Evolutionary conservation across 2,329 filamentous ascomycete species (phyloP).

Genomic region (Monosporascus sp.): DNA sequence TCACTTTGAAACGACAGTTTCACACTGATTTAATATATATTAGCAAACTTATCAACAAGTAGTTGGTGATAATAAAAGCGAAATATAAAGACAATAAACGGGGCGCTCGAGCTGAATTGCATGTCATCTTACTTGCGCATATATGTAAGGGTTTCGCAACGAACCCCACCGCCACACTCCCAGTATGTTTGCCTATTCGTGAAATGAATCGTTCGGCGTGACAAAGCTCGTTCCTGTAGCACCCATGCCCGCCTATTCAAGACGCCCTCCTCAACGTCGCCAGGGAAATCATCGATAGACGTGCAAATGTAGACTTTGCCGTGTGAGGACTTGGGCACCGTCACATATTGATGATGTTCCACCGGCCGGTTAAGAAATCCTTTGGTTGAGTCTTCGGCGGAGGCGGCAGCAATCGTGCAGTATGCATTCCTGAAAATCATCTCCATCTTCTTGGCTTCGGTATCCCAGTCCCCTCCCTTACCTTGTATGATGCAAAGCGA

Average conservation of each 20-base stretch:
- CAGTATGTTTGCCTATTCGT: conserved; percentile 10
- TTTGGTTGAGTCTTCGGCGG: neutral
- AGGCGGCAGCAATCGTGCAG: conserved; percentile 1
- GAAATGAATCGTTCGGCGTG: conserved; percentile 10
- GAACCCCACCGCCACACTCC: conserved; percentile 12
- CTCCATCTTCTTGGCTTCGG: conserved; percentile 1
- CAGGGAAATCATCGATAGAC: conserved; percentile 9
- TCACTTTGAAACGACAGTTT: too few relatives aligned
- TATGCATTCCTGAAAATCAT: neutral
- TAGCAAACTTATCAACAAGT: too few relatives aligned
- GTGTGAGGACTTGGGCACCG: neutral
- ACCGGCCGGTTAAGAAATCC: neutral
- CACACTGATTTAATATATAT: too few relatives aligned
- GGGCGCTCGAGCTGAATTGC: too few relatives aligned
- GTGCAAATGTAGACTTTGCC: conserved; percentile 2
- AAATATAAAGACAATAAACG: too few relatives aligned
- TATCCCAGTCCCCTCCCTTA: conserved; percentile 1
- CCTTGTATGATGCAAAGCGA: conserved; percentile 2
- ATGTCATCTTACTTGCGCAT: neutral
- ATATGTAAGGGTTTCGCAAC: conserved; percentile 7
- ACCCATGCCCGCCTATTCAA: conserved; percentile 12
- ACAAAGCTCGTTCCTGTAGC: conserved; percentile 11
- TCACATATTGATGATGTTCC: neutral
- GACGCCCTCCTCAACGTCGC: conserved; percentile 2
- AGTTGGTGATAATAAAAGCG: too few relatives aligned